Conservation (phyloP, 2,329 filamentous ascomycete species). For the Didymosphaeria variabile region DNA sequence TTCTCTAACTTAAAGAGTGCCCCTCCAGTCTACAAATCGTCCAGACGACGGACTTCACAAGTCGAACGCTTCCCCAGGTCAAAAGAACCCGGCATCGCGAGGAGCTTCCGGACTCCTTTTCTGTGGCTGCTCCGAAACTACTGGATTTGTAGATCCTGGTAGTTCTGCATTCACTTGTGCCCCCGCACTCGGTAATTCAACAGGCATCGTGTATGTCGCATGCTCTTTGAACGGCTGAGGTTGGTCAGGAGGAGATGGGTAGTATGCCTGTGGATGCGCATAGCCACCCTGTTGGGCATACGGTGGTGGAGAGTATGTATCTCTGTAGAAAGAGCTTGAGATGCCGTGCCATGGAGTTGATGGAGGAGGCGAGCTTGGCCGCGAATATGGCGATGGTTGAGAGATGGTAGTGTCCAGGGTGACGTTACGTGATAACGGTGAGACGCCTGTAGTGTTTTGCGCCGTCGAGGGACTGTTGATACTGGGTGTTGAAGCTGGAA, state of each 20-base stretch:
- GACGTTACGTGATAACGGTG: constrained; percentile 15
- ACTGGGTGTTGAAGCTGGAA: neutral
- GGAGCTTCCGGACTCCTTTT: constrained; percentile 9
- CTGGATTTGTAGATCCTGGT: constrained; percentile 3
- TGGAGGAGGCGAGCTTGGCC: constrained; percentile 20
- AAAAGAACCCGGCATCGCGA: neutral
- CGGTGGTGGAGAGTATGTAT: constrained; percentile 7
- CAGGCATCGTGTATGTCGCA: constrained; percentile 1
- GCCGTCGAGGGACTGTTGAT: neutral
- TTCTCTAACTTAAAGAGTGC: no score
- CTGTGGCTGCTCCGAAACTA: constrained; percentile 9
- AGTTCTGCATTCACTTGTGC: constrained; percentile 15
- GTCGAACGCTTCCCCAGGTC: neutral
- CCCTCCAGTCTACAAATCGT: no score
- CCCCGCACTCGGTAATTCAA: constrained; percentile 15
- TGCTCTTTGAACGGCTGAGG: neutral
- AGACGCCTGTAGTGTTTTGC: constrained; percentile 10
- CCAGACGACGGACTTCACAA: neutral
- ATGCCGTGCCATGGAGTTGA: constrained; percentile 7
- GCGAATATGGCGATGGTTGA: constrained; percentile 23
- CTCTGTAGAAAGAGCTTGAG: constrained; percentile 7
- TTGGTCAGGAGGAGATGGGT: constrained; percentile 13
- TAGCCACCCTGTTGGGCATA: constrained; percentile 7
- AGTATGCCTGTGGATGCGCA: constrained; percentile 17
- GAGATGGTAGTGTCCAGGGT: constrained; percentile 21